A percentile compares a stretch with the other conserved stretches of the same genome.
Conservation (phyloP, 495 filamentous ascomycete species). For the Aspergillus conjunctus region DNA sequence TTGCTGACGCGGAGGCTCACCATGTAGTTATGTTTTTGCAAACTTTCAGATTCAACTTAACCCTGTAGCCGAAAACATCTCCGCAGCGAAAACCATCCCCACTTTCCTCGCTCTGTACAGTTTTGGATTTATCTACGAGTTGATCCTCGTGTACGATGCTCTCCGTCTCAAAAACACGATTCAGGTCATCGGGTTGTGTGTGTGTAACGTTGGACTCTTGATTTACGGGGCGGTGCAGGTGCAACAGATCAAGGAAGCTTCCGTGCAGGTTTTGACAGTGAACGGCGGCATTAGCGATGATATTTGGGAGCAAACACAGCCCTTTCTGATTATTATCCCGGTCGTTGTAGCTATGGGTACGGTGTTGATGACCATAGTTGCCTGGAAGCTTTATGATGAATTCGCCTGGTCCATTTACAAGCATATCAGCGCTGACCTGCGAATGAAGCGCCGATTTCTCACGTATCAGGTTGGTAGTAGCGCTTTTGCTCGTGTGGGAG, state of each 20-base stretch:
- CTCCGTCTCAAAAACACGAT: slow-evolving; percentile 96
- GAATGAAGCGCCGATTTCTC: slow-evolving; percentile 94
- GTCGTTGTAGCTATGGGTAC: slow-evolving; percentile 78
- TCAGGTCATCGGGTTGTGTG: slow-evolving; percentile 92
- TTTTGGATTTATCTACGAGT: slow-evolving; percentile 91
- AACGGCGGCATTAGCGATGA: slow-evolving; percentile 36
- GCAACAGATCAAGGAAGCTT: slow-evolving; percentile 80
- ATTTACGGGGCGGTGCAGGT: slow-evolving; percentile 92
- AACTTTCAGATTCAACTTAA: slow-evolving; percentile 71
- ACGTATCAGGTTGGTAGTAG: slow-evolving; percentile 79
- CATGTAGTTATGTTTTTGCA: slow-evolving; percentile 48
- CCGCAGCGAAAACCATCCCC: slow-evolving; percentile 67
- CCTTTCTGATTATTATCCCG: slow-evolving; percentile 83
- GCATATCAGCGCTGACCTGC: slow-evolving; percentile 95
- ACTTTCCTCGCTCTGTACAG: slow-evolving; percentile 96
- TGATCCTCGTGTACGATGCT: slow-evolving; percentile 89
- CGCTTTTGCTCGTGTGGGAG: background rate
- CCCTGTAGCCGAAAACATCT: slow-evolving; percentile 32
- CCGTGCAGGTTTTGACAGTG: slow-evolving; percentile 50
- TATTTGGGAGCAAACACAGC: slow-evolving; percentile 68
- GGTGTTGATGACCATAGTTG: slow-evolving; percentile 69
- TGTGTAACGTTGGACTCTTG: slow-evolving; percentile 87
- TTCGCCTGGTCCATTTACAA: slow-evolving; percentile 99
- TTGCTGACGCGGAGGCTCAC: slow-evolving; percentile 19
- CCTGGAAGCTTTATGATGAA: slow-evolving; percentile 96